phyloP scores from a whole-genome alignment of 495 filamentous ascomycete species.

The Xylaria grammica region DNA sequence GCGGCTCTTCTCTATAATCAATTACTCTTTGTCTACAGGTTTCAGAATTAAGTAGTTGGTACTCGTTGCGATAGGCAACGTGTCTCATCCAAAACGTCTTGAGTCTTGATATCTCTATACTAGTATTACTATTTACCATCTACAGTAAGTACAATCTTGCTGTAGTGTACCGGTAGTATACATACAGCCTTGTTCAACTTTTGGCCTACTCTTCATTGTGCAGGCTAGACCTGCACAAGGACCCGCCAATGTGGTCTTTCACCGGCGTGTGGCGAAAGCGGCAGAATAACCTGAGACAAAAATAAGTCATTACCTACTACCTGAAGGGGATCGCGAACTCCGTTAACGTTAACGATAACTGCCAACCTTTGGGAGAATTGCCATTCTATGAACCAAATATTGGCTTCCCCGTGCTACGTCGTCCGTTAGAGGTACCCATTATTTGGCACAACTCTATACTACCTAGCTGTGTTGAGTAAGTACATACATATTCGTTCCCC shows the following conservation, averaged over 20 bases:
- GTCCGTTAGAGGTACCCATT: no score
- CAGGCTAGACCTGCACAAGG: slow-evolving; percentile 6
- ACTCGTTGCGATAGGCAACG: background rate
- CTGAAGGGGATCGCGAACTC: slow-evolving; percentile 12
- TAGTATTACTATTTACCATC: no score
- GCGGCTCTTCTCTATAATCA: slow-evolving; percentile 15
- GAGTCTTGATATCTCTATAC: background rate
- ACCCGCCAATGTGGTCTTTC: slow-evolving; percentile 13
- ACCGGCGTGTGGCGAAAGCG: slow-evolving; percentile 19
- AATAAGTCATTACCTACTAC: slow-evolving; percentile 14
- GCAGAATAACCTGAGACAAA: slow-evolving; percentile 15
- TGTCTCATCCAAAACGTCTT: background rate
- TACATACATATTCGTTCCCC: background rate
- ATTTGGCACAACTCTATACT: no score
- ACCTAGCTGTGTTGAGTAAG: background rate
- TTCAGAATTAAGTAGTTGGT: background rate
- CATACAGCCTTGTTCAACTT: slow-evolving; percentile 17
- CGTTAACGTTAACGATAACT: slow-evolving; percentile 1
- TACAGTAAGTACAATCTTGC: background rate
- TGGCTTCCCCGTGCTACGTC: background rate
- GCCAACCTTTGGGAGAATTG: background rate
- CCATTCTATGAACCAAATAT: background rate
- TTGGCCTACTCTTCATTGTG: background rate
- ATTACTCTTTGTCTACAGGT: background rate
- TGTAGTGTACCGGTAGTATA: slow-evolving; percentile 20